Base-by-base conservation (phyloP, 306 rosid species). In the Vigna mungo region DNA sequence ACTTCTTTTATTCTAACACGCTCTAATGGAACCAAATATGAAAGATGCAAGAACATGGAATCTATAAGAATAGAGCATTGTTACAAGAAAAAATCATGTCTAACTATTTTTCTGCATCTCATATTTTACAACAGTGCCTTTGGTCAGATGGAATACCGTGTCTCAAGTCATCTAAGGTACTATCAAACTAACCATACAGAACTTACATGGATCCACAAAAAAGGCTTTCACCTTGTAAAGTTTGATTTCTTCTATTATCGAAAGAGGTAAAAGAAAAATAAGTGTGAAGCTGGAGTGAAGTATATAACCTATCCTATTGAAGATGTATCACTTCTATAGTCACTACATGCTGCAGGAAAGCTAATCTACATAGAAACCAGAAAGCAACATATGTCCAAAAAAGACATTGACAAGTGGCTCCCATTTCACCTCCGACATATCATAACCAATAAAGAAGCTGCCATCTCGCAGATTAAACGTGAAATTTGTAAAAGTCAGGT, bases 301-400 rank as follows among this genome's bases (percentile, higher is more conserved):
- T 34, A 67, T 56, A 75, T 68, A 53, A 61, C 83, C 83, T 78
- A 83, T 53, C 74, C 59, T 61, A 52, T 25, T 62, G 74, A 78
- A 78, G 48, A 51, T 60, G 69, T 83, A 43, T 65, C 20, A 56
- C 70, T 83, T 47, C 74, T 78, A 83, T 52, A 51, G 58, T 34
- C 6, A 53, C 30, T 53, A 56, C 37, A 54, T 54, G 39, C 65
- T 53, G 65, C 53, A 18, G 47, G 47, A 72, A 58, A 72, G 59
- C 80, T 78, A 68, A 48, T 60, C 70, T 49, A 18, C 55, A 3
- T 17, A 21, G 53, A 72, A 72, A 36, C 27, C 18, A 61, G 49
- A 74, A 60, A 66, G 72, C 59, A 67, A 43, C 7, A 65, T 59
- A 48, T 27, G 77, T 65, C 36, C 6, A 34, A 71, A 76, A 71